Base-by-base conservation (phyloP, 176 grass and related monocot genomes). In the Ananas comosus region DNA sequence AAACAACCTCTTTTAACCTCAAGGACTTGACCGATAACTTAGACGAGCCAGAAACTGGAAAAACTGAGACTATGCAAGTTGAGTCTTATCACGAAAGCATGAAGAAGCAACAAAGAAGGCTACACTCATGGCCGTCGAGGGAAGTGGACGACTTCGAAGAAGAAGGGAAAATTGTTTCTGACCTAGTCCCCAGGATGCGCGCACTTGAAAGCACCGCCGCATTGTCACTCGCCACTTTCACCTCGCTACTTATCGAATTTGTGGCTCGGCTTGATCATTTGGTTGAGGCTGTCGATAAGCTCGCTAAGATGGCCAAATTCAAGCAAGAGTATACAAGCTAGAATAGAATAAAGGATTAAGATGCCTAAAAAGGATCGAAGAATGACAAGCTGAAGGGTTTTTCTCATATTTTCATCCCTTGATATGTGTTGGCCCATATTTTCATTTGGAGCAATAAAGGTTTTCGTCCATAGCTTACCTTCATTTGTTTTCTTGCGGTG, bases 221-320 rank as follows among this genome's bases (percentile, higher is more conserved):
- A 8, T 79, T 88, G 69, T 90, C 87, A 0, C 84, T 96, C n/a
- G 79, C 24, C 0, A 90, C 84, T 57, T 96, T 88, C 70, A 83
- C 87, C 64, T 90, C 91, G 8, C 72, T 91, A 69, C 73, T 90
- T 48, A 90, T 96, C 53, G 87, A 96, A 64, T 87, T 96, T 69
- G 82, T 91, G 68, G 88, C 81, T 25, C 83, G 88, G 80, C 84
- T 91, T 49, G 84, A 91, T 68, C 88, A 87, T 75, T 80, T 96
- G 79, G 91, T 96, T 22, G 91, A 90, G 63, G 91, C 91, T 4
- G 87, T 78, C 51, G 91, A 87, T 73, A 89, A 74, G 70, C 85
- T 96, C 8, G 82, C 91, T 14, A 83, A 61, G 16, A 73, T 82
- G 81, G 78, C 88, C 33, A 81, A 78, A 76, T 91, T 91, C 78